These are phyloP conservation scores for Macroventuria anomochaeta DNA, from an alignment of 2,329 filamentous ascomycete genomes.

Conservation along the genomic window DNA sequence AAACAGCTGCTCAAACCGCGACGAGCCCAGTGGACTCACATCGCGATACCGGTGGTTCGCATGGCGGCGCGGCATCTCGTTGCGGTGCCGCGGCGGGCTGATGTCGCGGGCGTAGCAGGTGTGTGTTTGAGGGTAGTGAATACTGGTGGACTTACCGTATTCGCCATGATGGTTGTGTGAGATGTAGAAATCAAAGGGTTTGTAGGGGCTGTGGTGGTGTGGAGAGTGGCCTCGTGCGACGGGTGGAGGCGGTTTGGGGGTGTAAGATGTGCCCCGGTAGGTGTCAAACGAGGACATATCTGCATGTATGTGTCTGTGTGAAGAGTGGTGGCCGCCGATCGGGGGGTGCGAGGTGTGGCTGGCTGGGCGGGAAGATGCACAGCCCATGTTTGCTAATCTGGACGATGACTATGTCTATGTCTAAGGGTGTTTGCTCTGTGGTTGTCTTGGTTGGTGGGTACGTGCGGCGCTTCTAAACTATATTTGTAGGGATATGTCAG, in stretches of 20 bases:
- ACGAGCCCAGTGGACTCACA: constrained; percentile 10
- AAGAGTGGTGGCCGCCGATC: neutral
- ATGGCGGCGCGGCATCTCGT: neutral
- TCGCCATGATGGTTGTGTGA: neutral
- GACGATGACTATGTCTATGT: neutral
- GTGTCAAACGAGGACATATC: neutral
- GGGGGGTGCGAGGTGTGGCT: neutral
- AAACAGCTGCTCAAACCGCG: constrained; percentile 6
- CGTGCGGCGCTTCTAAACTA: neutral
- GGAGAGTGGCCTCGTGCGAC: neutral
- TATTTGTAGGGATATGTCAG: neutral
- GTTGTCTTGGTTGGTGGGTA: neutral
- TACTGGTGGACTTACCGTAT: neutral
- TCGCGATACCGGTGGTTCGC: neutral
- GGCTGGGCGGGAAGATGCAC: constrained; percentile 6
- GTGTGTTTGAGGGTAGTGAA: neutral
- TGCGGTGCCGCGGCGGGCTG: constrained; percentile 11
- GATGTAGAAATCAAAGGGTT: neutral
- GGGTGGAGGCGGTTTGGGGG: neutral
- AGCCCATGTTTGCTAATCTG: constrained; percentile 7
- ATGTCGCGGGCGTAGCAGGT: neutral
- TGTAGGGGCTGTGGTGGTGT: neutral
- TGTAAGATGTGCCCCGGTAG: neutral
- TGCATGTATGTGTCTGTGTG: neutral
- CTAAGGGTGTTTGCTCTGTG: neutral